These are phyloP conservation scores for Spinacia oleracea DNA, from an alignment of 179 eudicot species.

Conservation along the genomic window DNA sequence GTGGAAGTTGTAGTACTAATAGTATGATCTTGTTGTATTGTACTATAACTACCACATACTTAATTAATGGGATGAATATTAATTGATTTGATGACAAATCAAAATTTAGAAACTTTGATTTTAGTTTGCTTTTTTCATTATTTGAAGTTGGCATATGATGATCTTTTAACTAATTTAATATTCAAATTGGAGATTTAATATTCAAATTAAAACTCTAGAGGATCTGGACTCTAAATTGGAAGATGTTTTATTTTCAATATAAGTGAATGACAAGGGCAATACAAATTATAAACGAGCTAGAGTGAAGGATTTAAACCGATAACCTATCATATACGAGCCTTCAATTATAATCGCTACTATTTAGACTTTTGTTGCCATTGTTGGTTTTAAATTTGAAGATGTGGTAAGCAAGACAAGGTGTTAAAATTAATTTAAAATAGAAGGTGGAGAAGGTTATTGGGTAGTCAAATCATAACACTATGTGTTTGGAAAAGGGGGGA, in stretches of 20 bases:
- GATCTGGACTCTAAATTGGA: too few species aligned
- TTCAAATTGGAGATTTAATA: too few species aligned
- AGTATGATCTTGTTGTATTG: conserved; percentile 13
- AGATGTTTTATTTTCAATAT: too few species aligned
- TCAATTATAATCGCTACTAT: too few species aligned
- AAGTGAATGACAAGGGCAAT: too few species aligned
- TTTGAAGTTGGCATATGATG: neutral
- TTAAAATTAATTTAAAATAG: neutral
- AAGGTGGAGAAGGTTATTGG: conserved; percentile 5
- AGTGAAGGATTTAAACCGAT: too few species aligned
- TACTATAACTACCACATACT: neutral
- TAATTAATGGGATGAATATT: neutral
- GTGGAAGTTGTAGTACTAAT: neutral
- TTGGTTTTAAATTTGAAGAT: neutral
- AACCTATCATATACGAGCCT: too few species aligned
- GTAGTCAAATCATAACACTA: conserved; percentile 27
- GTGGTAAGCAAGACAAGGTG: neutral
- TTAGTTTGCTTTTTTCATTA: neutral
- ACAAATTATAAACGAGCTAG: too few species aligned
- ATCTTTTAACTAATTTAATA: neutral
- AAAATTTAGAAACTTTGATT: too few species aligned
- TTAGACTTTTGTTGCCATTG: too few species aligned
- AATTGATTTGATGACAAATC: neutral
- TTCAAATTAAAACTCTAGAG: too few species aligned
- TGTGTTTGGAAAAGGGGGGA: conserved; percentile 29